Conservation (phyloP, 139 green algal genomes). For the Micromonas pusilla region DNA sequence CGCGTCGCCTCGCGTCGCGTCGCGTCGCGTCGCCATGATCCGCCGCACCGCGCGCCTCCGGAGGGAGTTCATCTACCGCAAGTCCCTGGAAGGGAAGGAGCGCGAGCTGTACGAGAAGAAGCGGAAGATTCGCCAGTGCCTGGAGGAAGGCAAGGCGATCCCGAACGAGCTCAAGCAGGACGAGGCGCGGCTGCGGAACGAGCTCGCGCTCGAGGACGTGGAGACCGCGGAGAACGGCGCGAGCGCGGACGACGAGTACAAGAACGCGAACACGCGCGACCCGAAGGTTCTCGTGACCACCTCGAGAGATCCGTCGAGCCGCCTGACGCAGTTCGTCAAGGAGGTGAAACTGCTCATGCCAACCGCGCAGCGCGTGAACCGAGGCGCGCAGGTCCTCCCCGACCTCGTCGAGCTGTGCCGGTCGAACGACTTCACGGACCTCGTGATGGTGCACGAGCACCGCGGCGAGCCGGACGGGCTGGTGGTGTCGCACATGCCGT, state of each 20-base stretch:
- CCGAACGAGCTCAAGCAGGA: conserved; percentile 82
- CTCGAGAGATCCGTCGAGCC: conserved; percentile 74
- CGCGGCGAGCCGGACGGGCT: conserved; percentile 92
- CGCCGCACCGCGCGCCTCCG: conserved; percentile 72
- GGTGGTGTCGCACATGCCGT: conserved; percentile 94
- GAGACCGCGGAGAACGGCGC: conserved; percentile 64
- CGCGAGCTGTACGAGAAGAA: conserved; percentile 89
- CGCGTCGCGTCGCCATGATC: conserved; percentile 45
- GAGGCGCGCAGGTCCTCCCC: conserved; percentile 60
- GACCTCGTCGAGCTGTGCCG: conserved; percentile 85
- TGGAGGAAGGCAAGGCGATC: conserved; percentile 89
- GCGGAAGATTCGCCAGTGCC: conserved; percentile 59
- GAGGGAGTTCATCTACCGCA: conserved; percentile 94
- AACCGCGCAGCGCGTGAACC: conserved; percentile 87
- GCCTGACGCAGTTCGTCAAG: conserved; percentile 92
- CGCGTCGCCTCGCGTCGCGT: too few species aligned
- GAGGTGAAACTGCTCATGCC: conserved; percentile 93
- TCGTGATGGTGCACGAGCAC: conserved; percentile 96
- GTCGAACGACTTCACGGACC: conserved; percentile 86
- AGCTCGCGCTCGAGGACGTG: conserved; percentile 92
- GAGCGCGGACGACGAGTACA: conserved; percentile 90
- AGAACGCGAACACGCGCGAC: conserved; percentile 70
- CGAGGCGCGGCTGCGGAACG: conserved; percentile 61
- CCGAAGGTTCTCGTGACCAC: conserved; percentile 94
- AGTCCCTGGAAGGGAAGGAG: conserved; percentile 92